Evolutionary conservation across 495 filamentous ascomycete genomes (phyloP).

Genomic region (Penicillium ochrochloron): DNA sequence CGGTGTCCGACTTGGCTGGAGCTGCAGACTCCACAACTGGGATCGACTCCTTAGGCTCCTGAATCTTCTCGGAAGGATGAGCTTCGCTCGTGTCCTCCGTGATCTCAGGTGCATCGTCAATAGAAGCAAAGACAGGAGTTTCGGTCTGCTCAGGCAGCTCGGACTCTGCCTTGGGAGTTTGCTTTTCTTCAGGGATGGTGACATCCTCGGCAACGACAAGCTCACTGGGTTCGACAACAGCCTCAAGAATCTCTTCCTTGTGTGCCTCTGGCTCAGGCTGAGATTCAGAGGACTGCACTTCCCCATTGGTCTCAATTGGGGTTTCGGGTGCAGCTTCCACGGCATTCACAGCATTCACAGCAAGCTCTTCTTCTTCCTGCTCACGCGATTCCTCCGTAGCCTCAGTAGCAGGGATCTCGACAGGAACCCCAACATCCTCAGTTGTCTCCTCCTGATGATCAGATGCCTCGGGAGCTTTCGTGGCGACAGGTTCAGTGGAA

Average conservation of each 20-base stretch:
- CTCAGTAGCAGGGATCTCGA: background rate
- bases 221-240: slow-evolving; percentile 8
- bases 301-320: background rate
- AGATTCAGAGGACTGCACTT: background rate
- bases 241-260: slow-evolving; percentile 2
- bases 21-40: slow-evolving; percentile 13
- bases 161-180: slow-evolving; percentile 3
- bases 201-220: background rate
- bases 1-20: slow-evolving; percentile 25
- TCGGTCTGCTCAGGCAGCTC: slow-evolving; percentile 9
- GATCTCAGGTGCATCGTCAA: slow-evolving; percentile 14
- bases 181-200: slow-evolving; percentile 5
- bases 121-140: slow-evolving; percentile 5
- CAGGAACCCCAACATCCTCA: background rate
- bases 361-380: slow-evolving; percentile 1
- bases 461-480: slow-evolving; percentile 2
- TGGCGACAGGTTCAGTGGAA: background rate
- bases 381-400: slow-evolving; percentile 1
- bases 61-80: slow-evolving; percentile 16
- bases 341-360: slow-evolving; percentile 8
- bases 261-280: background rate
- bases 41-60: slow-evolving; percentile 16
- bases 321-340: background rate
- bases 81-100: slow-evolving; percentile 6
- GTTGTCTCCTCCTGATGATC: background rate